Evolutionary conservation across 148 eudicot species (phyloP).

Genomic region (Dianthus caryophyllus): DNA sequence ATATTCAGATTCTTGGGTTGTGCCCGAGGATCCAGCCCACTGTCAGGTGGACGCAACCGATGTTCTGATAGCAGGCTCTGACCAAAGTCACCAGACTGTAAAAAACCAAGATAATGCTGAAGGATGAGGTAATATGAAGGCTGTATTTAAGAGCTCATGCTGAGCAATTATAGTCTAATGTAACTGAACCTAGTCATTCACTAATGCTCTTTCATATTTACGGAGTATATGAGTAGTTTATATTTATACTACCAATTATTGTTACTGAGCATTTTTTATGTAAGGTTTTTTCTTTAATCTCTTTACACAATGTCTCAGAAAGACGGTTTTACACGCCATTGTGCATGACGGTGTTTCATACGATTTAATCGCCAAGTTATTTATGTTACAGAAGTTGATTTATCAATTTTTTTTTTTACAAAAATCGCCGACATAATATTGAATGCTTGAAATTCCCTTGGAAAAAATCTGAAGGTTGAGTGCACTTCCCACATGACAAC

Average conservation of each 20-base stretch:
- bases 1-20: background rate
- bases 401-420: too few species aligned
- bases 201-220: background rate
- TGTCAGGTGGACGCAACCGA: background rate
- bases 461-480: background rate
- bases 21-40: background rate
- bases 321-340: too few species aligned
- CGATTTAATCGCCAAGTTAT: too few species aligned
- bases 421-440: background rate
- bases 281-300: background rate
- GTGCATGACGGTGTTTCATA: too few species aligned
- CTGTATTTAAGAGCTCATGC: background rate
- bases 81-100: constrained; percentile 3
- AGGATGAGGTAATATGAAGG: background rate
- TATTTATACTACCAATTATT: background rate
- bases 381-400: too few species aligned
- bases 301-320: background rate
- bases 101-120: background rate
- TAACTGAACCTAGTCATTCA: background rate
- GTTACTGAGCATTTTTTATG: background rate
- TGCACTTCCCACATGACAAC: background rate
- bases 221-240: too few species aligned
- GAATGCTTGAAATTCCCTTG: background rate
- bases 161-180: background rate
- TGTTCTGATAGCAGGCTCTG: background rate